Evolutionary conservation across 2,329 filamentous ascomycete genomes (phyloP).

Genomic region (Stachybotrys echinatus): DNA sequence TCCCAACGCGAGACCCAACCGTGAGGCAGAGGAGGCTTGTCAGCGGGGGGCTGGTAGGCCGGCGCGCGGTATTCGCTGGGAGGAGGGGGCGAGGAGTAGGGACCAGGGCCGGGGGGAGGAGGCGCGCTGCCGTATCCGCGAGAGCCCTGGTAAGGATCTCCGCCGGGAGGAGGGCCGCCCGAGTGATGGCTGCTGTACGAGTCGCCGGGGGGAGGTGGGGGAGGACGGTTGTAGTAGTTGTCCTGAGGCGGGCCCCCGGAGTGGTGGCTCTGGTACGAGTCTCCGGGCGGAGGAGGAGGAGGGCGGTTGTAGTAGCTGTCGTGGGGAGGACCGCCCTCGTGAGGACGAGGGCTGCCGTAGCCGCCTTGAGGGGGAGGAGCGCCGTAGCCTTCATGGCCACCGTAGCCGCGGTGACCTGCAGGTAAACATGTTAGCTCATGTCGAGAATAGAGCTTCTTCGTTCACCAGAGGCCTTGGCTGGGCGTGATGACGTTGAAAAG

Average conservation of each 20-base stretch:
- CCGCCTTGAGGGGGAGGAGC: not conserved
- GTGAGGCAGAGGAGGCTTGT: slow-evolving; percentile 45
- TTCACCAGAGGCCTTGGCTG: too few relatives aligned
- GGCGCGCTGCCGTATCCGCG: not conserved
- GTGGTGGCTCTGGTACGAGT: not conserved
- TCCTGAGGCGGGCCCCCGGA: not conserved
- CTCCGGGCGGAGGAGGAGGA: not conserved
- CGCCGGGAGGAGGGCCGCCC: slow-evolving; percentile 38
- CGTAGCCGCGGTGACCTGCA: slow-evolving; percentile 1
- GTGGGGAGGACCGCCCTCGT: not conserved
- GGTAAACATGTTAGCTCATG: not conserved
- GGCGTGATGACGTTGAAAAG: too few relatives aligned
- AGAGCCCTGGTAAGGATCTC: slow-evolving; percentile 16
- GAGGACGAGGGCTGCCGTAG: not conserved
- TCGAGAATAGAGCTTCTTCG: too few relatives aligned
- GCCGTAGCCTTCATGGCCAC: not conserved
- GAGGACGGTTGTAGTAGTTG: slow-evolving; percentile 6
- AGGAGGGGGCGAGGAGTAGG: slow-evolving; percentile 14
- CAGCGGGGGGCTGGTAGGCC: slow-evolving; percentile 27
- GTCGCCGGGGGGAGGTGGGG: slow-evolving; percentile 5
- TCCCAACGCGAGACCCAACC: slow-evolving; percentile 64
- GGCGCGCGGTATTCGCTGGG: slow-evolving; percentile 4
- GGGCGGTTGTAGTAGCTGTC: not conserved
- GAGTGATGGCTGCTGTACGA: slow-evolving; percentile 10
- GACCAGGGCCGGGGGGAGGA: slow-evolving; percentile 5